Conservation (phyloP, 495 filamentous ascomycete species). For the Zalerion maritima region DNA sequence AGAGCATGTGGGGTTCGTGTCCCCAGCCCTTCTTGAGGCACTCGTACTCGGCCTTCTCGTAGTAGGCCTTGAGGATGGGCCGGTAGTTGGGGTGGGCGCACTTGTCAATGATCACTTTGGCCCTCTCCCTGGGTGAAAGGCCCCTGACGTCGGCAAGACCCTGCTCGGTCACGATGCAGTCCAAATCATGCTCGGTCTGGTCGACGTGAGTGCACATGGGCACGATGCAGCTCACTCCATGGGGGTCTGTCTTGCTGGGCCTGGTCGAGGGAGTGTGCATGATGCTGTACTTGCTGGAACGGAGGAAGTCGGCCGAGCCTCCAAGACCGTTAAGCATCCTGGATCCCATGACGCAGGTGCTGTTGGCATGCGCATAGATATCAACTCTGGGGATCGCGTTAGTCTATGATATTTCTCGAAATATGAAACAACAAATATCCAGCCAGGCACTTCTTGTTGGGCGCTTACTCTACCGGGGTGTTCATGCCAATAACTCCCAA, state of each 20-base stretch:
- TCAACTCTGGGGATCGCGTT: too few relatives aligned
- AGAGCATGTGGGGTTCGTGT: conserved; percentile 78
- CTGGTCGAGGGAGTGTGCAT: conserved; percentile 83
- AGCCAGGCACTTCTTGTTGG: too few relatives aligned
- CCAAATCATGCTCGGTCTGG: conserved; percentile 84
- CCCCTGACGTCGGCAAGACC: conserved; percentile 80
- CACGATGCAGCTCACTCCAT: conserved; percentile 75
- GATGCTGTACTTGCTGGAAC: conserved; percentile 72
- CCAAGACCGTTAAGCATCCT: conserved; percentile 89
- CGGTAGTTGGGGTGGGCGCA: conserved; percentile 78
- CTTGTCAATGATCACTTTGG: conserved; percentile 75
- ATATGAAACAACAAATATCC: too few relatives aligned
- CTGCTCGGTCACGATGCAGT: conserved; percentile 76
- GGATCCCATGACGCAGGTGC: conserved; percentile 77
- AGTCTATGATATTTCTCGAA: too few relatives aligned
- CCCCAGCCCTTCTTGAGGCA: conserved; percentile 80
- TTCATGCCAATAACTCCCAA: conserved; percentile 91
- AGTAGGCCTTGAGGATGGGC: conserved; percentile 71
- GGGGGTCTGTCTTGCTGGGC: conserved; percentile 69
- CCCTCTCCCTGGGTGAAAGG: conserved; percentile 64
- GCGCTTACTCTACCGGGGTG: conserved; percentile 83
- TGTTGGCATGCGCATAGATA: conserved; percentile 90
- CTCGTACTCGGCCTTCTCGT: conserved; percentile 75
- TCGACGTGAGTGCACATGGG: conserved; percentile 89
- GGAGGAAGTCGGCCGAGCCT: conserved; percentile 78